These are phyloP conservation scores for Syzygium grande DNA, from an alignment of 345 rosid genomes.

Conservation along the genomic window DNA sequence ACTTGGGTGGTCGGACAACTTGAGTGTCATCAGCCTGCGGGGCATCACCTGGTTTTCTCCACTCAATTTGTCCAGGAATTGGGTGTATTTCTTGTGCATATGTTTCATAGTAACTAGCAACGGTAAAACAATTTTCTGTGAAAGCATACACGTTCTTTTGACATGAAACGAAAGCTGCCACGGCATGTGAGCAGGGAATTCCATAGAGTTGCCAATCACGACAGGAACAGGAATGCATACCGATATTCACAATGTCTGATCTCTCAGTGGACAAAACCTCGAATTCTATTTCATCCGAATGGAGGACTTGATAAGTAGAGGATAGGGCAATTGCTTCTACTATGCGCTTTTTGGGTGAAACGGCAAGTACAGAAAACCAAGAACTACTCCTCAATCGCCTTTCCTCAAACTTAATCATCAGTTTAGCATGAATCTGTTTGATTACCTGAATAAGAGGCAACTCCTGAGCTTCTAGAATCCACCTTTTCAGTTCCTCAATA, in stretches of 20 bases:
- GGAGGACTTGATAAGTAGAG: slow-evolving; percentile 31
- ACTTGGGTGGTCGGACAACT: slow-evolving; percentile 39
- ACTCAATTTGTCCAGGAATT: slow-evolving; percentile 21
- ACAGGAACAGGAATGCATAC: slow-evolving; percentile 38
- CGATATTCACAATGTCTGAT: slow-evolving; percentile 48
- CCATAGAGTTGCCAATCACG: slow-evolving; percentile 51
- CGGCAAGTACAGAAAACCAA: slow-evolving; percentile 38
- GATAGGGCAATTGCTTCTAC: slow-evolving; percentile 28
- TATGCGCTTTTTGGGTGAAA: slow-evolving; percentile 36
- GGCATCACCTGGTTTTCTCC: slow-evolving; percentile 23
- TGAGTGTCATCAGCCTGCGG: slow-evolving; percentile 10
- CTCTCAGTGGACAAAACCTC: slow-evolving; percentile 40
- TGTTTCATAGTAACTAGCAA: slow-evolving; percentile 31
- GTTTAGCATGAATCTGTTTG: slow-evolving; percentile 27
- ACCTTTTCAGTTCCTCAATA: slow-evolving; percentile 35
- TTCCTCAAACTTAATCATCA: slow-evolving; percentile 35
- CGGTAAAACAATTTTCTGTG: slow-evolving; percentile 41
- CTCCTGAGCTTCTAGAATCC: slow-evolving; percentile 47
- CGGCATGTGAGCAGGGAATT: slow-evolving; percentile 57
- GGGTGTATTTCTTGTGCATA: slow-evolving; percentile 31
- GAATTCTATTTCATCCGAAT: slow-evolving; percentile 54
- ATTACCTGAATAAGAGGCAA: slow-evolving; percentile 44
- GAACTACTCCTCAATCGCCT: slow-evolving; percentile 23
- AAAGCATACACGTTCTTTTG: slow-evolving; percentile 30
- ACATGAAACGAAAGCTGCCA: slow-evolving; percentile 38